Conservation (phyloP, 345 rosid genomes). For the Physaria fendleri region DNA sequence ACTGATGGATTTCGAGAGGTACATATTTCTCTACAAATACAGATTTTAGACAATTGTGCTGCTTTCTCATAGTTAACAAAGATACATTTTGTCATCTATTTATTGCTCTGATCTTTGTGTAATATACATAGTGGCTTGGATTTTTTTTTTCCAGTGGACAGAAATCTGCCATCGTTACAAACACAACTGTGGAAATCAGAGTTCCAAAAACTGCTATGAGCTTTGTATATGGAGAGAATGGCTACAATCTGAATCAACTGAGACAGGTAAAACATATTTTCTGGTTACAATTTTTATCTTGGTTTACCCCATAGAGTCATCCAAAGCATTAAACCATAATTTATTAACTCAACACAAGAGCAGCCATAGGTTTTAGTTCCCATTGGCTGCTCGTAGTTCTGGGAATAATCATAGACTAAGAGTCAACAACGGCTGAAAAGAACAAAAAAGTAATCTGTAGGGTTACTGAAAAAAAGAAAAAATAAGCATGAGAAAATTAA, state of each 20-base stretch:
- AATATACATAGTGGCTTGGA: constrained; percentile 9
- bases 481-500: constrained; percentile 14
- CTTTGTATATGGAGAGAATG: constrained; percentile 80
- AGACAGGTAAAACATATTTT: constrained; percentile 25
- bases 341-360: not conserved
- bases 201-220: constrained; percentile 69
- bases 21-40: not conserved
- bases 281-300: not conserved
- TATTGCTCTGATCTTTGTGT: not conserved
- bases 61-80: too few species aligned
- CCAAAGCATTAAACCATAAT: constrained; percentile 9
- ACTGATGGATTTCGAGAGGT: not conserved
- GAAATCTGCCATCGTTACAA: constrained; percentile 75
- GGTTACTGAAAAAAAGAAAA: not conserved
- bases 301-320: not conserved
- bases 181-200: constrained; percentile 73
- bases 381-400: not conserved
- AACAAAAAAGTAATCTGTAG: not conserved
- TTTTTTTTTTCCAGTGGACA: constrained; percentile 61
- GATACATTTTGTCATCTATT: too few species aligned
- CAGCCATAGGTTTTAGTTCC: constrained; percentile 11
- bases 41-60: not conserved
- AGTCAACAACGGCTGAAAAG: not conserved
- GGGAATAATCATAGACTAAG: not conserved
- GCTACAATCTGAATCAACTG: constrained; percentile 67